phyloP scores from a whole-genome alignment of 1,139 yeast genomes.

The Debaryomyces sp. region DNA sequence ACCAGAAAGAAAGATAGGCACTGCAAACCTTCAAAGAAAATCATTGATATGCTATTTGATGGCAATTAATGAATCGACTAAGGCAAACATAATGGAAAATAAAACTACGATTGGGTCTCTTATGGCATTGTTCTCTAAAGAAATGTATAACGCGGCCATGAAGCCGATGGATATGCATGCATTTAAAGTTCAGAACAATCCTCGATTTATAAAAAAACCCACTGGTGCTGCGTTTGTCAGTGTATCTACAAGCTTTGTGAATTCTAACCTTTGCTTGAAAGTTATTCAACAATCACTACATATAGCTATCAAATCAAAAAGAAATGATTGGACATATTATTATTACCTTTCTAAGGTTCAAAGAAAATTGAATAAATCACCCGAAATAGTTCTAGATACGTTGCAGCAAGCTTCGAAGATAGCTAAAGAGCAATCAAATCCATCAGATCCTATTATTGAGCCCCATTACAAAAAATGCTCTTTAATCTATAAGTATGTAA shows the following conservation, averaged over 20 bases:
- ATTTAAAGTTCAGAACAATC: constrained; percentile 41
- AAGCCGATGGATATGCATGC: constrained; percentile 71
- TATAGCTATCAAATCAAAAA: constrained; percentile 44
- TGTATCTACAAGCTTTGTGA: constrained; percentile 25
- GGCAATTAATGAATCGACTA: constrained; percentile 61
- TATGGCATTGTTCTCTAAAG: constrained; percentile 62
- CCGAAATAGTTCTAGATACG: constrained; percentile 37
- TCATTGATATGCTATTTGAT: constrained; percentile 74
- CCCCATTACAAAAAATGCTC: constrained; percentile 74
- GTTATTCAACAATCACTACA: constrained; percentile 44
- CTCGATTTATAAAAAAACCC: constrained; percentile 34
- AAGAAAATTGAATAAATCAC: constrained; percentile 43
- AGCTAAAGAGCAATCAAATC: constrained; percentile 42
- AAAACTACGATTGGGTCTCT: constrained; percentile 46
- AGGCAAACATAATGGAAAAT: constrained; percentile 21
- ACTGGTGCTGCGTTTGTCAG: constrained; percentile 28
- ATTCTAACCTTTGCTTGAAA: constrained; percentile 31
- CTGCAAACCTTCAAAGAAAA: constrained; percentile 69
- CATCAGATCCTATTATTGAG: constrained; percentile 64
- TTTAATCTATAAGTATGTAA: constrained; percentile 58
- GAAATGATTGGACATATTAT: constrained; percentile 63
- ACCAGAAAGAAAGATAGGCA: constrained; percentile 59
- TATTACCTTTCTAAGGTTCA: constrained; percentile 65
- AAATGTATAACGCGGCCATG: constrained; percentile 60
- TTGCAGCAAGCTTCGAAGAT: constrained; percentile 42